Evolutionary conservation across 1,284 basidiomycete species (phyloP), one percentile per base, ranked within the genome.

Genomic region (Tilletia setariae): DNA sequence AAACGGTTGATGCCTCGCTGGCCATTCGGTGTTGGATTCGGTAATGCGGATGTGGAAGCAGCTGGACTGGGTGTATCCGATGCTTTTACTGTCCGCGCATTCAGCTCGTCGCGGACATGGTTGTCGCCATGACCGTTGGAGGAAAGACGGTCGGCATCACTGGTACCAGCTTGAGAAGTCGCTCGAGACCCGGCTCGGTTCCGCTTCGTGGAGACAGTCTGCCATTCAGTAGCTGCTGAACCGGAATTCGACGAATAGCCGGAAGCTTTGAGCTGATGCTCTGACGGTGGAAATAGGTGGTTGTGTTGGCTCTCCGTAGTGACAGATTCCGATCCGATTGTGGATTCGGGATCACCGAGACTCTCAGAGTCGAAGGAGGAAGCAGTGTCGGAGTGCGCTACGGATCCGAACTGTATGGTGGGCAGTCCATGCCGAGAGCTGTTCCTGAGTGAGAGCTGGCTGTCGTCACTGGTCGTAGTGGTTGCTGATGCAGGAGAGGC

Each of bases 261-360:
- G 19, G 56, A 30, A 16, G 56, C 28, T 21, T 61, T 61, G 1
- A 61, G 28, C 19, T 49, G 46, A 16, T 61, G 56, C 28, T 61
- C 28, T 4, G 16, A 35, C 16, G 56, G 15, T 11, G 56, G 35
- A 40, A 11, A 16, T 11, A 19, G 19, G 16, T n/a, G 21, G 19
- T 19, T 30, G 21, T 61, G 56, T n/a, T 61, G 56, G 28, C 56
- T 61, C 56, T 61, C 56, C 9, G 56, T 61, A 6, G 56, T 61
- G 13, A 40, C 56, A 16, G 56, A 61, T 13, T 30, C 56, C 35
- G 56, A 61, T 9, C 56, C 56, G 2, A 61, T 25, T 9, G 25
- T 21, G 3, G 56, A 61, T 13, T 61, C 56, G 15, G 28, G 56
- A 13, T 30, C 56, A n/a, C 56, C 56, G 19, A 16, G 15, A 30